Evolutionary conservation across 2,329 filamentous ascomycete species (phyloP), one percentile per base, ranked within the genome.

Genomic region (Verticillium dahliae): DNA sequence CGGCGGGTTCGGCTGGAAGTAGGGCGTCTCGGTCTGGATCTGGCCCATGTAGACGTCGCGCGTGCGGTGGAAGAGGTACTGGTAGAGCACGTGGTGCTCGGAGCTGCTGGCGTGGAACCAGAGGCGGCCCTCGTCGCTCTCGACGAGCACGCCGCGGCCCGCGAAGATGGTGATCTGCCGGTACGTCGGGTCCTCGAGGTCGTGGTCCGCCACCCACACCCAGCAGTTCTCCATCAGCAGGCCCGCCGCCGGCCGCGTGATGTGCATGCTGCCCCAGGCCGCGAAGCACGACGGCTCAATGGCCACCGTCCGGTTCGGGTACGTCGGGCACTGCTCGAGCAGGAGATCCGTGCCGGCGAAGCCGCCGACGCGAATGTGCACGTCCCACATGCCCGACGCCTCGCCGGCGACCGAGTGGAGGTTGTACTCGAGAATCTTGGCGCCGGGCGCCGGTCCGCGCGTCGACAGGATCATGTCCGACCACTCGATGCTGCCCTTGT

Each of bases 281-380:
- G 73, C 77, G 52, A 79, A 72, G 62, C 78, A 80, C 60, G 72
- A 69, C 45, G 45, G 18, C 18, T 68, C 54, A 60, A 66, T 70
- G 69, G 69, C n/a, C 11, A 64, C n/a, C 1, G 38, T 50, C 6
- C 41, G 33, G 63, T 69, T 60, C 59, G 77, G 63, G 52, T 75
- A 66, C 71, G 87, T 88, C 62, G 80, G 73, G 73, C 87, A 90
- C 58, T 79, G 82, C 68, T 82, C 79, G 59, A 85, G 82, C 71
- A 90, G 86, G 7, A 91, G 81, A 50, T 87, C 78, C 15, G 89
- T 90, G 39, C 90, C 90, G 1, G 86, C 84, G 59, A 85, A 86
- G 3, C 90, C 90, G 65, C 89, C 90, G 58, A 93, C 82, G 65
- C 90, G 87, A 69, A 90, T 85, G 74, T 94, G 90, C 11, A 89